Conservation (phyloP, 2,329 filamentous ascomycete genomes). For the Fusarium falciforme region DNA sequence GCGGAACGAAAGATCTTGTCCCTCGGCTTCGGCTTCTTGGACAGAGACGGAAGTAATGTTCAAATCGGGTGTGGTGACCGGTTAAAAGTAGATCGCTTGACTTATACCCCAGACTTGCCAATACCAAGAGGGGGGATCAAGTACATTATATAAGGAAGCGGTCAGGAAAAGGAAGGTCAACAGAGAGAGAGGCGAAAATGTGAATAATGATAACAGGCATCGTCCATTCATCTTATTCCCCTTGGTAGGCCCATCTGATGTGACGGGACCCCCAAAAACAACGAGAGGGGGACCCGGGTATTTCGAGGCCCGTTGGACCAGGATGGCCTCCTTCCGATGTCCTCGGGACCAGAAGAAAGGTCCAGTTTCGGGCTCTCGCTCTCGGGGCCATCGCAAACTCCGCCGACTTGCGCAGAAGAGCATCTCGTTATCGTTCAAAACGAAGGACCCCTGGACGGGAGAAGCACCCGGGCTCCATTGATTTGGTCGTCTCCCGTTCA, state of each 20-base stretch:
- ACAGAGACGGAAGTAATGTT: not conserved
- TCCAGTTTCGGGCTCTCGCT: conserved; percentile 19
- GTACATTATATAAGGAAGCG: not conserved
- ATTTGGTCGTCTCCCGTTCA: not conserved
- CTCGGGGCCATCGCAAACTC: conserved; percentile 16
- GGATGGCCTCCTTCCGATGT: conserved; percentile 3
- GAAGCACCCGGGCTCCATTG: conserved; percentile 1
- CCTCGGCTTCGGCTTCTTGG: not conserved
- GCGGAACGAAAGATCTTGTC: not conserved
- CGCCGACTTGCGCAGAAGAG: conserved; percentile 2
- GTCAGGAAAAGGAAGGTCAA: not conserved
- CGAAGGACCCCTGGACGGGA: conserved; percentile 3
- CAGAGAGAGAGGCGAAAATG: not conserved
- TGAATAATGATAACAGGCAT: not conserved
- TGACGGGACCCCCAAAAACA: not conserved
- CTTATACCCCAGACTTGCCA: not conserved
- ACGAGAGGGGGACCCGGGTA: not conserved
- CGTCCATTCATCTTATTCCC: not conserved
- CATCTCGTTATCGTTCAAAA: conserved; percentile 1
- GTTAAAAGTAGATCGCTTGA: not conserved
- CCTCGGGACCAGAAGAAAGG: conserved; percentile 5
- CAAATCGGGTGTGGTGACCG: not conserved
- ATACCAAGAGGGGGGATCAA: not conserved
- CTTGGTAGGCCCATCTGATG: not conserved
- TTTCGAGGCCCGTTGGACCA: not conserved